Evolutionary conservation across 2,329 filamentous ascomycete genomes (phyloP), one percentile per base, ranked within the genome.

Genomic region (Geosmithia putterillii): DNA sequence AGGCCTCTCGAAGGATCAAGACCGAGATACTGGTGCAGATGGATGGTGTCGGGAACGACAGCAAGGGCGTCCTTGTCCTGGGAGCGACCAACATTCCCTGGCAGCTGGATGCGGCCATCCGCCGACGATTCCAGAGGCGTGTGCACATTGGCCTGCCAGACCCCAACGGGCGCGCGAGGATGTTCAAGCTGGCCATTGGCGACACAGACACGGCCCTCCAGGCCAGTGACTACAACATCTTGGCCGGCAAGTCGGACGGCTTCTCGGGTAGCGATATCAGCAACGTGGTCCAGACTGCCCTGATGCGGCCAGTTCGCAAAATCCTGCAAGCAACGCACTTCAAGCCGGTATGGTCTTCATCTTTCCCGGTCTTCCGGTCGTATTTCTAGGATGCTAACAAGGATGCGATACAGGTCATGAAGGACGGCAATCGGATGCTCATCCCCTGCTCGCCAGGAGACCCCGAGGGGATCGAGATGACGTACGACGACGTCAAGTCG

Each of bases 271-370:
- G 85, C 49, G 92, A 98, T 76, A 96, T 98, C 54, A 79, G 76
- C 55, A 96, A 96, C 57, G 88, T 87, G 3, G 92, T 96, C 18
- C 92, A 98, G 62, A 86, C 94, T 59, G 92, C 92, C 1, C 69
- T 98, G 35, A 98, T 98, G 92, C 88, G 95, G 57, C 94, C 92
- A 2, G 86, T 98, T 48, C 76, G 92, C 48, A 94, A 95, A 65
- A 96, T 98, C 52, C 83, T 96, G 61, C 94, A 89, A 49, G 90
- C 92, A 17, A 98, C 92, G 43, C 92, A 98, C 67, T 98, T 96
- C 66, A 95, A 95, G 63, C 82, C 85, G 69, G 90, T 90, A 70
- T 38, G 66, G 61, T 38, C 15, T 1, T 8, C 15, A 32, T 19
- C 20, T 28, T 12, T 14, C 15, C 35, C 6, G 3, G 19, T 15